These are phyloP conservation scores for Puccinellia tenuiflora DNA, from an alignment of 176 grass and related monocot species.

Conservation along the genomic window DNA sequence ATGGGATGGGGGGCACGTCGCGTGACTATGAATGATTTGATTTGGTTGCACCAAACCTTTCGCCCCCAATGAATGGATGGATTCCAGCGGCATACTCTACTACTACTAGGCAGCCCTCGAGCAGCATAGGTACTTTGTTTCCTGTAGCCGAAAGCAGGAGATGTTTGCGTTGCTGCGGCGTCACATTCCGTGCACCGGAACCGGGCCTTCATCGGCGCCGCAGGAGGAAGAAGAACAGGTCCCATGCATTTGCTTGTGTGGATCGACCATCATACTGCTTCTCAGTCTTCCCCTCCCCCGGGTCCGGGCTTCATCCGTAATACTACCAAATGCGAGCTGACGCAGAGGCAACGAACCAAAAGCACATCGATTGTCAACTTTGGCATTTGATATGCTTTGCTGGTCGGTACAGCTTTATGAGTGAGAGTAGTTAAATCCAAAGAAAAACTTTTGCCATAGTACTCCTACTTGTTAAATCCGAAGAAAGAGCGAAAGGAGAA, in stretches of 20 bases:
- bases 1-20: constrained; percentile 13
- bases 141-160: constrained; percentile 10
- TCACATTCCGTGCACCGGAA: neutral
- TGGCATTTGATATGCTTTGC: neutral
- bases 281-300: no score
- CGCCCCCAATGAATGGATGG: neutral
- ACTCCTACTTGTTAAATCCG: neutral
- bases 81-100: neutral
- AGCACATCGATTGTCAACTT: neutral
- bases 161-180: neutral
- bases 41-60: neutral
- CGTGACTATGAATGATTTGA: neutral
- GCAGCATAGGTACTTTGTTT: neutral
- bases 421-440: neutral
- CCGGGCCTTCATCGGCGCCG: no score
- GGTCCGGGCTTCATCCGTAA: no score
- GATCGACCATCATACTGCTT: no score
- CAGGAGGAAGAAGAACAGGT: no score
- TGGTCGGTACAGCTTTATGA: neutral
- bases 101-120: no score
- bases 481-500: neutral
- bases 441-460: neutral
- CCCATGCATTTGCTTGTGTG: no score
- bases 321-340: neutral
- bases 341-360: neutral